Evolutionary conservation across 805 yeast genomes (phyloP).

Genomic region (Metschnikowia chrysomelidarum): DNA sequence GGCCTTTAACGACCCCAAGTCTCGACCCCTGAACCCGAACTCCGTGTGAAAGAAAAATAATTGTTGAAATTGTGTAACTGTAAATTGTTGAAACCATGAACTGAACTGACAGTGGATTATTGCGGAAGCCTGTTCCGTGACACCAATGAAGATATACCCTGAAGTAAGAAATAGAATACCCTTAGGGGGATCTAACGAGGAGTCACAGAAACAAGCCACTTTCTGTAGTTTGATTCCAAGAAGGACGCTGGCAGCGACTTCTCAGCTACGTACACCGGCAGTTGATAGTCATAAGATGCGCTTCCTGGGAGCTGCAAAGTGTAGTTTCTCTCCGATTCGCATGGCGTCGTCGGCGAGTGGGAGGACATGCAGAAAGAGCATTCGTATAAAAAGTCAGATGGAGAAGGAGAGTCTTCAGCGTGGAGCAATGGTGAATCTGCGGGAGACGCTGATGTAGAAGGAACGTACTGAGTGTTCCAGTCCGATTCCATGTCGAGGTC

Average conservation of each 20-base stretch:
- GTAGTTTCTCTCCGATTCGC: constrained; percentile 14
- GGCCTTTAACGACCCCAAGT: no score
- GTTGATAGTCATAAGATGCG: constrained; percentile 12
- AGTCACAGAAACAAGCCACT: constrained; percentile 23
- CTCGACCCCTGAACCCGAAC: no score
- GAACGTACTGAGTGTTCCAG: constrained; percentile 22
- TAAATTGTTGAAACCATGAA: no score
- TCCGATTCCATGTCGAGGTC: constrained; percentile 21
- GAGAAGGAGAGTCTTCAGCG: constrained; percentile 12
- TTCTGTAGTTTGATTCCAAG: constrained; percentile 21
- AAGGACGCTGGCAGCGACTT: constrained; percentile 11
- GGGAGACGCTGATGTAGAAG: constrained; percentile 6
- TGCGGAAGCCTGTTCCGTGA: neutral
- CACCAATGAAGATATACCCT: neutral
- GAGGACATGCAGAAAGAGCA: constrained; percentile 18
- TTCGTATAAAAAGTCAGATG: constrained; percentile 17
- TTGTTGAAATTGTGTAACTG: no score
- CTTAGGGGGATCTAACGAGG: constrained; percentile 9
- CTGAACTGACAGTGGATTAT: neutral
- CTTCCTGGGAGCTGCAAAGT: constrained; percentile 15
- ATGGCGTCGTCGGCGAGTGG: constrained; percentile 18
- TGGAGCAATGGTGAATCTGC: constrained; percentile 6
- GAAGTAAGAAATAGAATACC: neutral
- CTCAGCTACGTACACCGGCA: constrained; percentile 16
- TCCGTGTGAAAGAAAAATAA: no score